Base-by-base conservation (phyloP, 2,329 filamentous ascomycete species). In the Phialophora macrospora region DNA sequence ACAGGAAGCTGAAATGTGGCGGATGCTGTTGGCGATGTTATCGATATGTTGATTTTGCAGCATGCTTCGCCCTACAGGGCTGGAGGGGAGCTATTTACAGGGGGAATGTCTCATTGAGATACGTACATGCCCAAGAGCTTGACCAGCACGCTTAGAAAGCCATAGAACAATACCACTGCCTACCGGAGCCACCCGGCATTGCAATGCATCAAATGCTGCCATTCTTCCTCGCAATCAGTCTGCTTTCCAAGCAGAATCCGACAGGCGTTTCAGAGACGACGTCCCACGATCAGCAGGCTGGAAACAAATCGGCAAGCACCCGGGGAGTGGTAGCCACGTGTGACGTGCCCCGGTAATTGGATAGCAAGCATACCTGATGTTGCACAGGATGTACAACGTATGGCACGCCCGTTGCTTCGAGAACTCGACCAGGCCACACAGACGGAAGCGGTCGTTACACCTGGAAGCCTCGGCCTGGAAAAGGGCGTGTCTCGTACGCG, bases 271-370 rank as follows among this genome's bases (percentile, higher is more conserved):
- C 58, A 60, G 28, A 51, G 14, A 32, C 20, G 12, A 58, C 38
- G 8, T 26, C 11, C 34, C 28, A 46, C 41, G 51, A 62, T 56
- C 51, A 55, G 24, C n/a, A 17, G 38, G 22, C 54, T 56, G 38
- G 44, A 57, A 48, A 32, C 12, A 61, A 22, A 61, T 60, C 57
- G 51, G 63, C 54, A 54, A 57, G 58, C 38, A 62, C 32, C 63
- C 58, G 57, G 34, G n/a, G 28, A 34, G 30, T 17, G 26, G n/a
- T 41, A 46, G n/a, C 58, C 51, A 65, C 58, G 63, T 62, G 63
- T 59, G 58, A 6, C 34, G 7, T 14, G 20, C 12, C 30, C 32
- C 22, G 22, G 17, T 26, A 52, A 44, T 54, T 62, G 52, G 48
- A 32, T 2, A 41, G 28, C 38, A 46, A 17, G 63, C 59, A 44